phyloP scores from a whole-genome alignment of 176 grass and related monocot genomes.

The Juncus effusus region DNA sequence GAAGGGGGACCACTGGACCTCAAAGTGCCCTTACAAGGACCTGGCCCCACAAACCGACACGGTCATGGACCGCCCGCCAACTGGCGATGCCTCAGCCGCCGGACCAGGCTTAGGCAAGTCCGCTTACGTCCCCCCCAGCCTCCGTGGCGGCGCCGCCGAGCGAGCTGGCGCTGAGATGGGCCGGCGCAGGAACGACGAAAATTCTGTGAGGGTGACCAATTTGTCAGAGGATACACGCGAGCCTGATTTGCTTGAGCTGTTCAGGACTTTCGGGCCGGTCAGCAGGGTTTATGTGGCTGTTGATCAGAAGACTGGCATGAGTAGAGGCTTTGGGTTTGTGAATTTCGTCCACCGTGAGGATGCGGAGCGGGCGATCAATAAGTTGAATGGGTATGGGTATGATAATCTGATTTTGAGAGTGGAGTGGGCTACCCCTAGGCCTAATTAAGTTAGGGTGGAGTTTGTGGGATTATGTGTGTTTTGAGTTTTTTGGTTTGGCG shows the following conservation, averaged over 20 bases:
- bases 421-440: slow-evolving; percentile 78
- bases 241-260: slow-evolving; percentile 55
- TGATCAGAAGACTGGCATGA: slow-evolving; percentile 68
- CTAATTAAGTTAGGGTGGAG: slow-evolving; percentile 36
- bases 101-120: slow-evolving; percentile 40
- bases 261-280: slow-evolving; percentile 65
- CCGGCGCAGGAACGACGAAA: slow-evolving; percentile 67
- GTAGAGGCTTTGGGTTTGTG: slow-evolving; percentile 69
- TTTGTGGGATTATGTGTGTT: not conserved
- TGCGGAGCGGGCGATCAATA: slow-evolving; percentile 73
- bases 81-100: slow-evolving; percentile 23
- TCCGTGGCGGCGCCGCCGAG: slow-evolving; percentile 52
- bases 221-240: slow-evolving; percentile 80
- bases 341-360: slow-evolving; percentile 80
- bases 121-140: slow-evolving; percentile 75
- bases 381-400: slow-evolving; percentile 89
- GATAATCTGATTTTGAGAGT: slow-evolving; percentile 86
- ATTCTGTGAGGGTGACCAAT: slow-evolving; percentile 77
- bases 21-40: slow-evolving; percentile 80
- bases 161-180: slow-evolving; percentile 45
- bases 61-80: slow-evolving; percentile 39
- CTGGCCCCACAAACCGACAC: slow-evolving; percentile 36
- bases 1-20: slow-evolving; percentile 87
- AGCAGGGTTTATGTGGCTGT: slow-evolving; percentile 75
- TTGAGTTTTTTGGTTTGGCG: no score